Percentiles rank a stretch among this genome's conserved stretches.
Conservation (phyloP, 305 asterid genomes). For the Fraxinus sp. region DNA sequence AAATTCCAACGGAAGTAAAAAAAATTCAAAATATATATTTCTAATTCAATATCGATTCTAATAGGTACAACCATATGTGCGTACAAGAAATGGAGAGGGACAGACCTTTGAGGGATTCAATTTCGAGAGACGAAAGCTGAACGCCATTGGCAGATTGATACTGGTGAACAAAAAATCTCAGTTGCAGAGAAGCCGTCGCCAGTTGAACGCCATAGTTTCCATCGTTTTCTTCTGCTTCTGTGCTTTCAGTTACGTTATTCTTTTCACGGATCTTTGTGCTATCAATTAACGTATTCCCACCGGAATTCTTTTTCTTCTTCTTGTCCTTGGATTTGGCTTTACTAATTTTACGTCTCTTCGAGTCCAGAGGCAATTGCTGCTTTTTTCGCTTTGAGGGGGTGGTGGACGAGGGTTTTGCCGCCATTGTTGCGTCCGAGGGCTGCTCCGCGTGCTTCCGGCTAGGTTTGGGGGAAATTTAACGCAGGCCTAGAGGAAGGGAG, state of each 20-base stretch:
- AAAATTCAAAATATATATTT: neutral
- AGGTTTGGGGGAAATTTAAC: neutral
- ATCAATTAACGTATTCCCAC: conserved; percentile 16
- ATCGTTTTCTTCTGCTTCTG: conserved; percentile 4
- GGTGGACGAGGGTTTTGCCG: conserved; percentile 15
- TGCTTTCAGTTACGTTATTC: conserved; percentile 19
- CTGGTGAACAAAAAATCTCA: conserved; percentile 56
- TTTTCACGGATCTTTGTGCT: conserved; percentile 15
- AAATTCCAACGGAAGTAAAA: neutral
- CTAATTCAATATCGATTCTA: neutral
- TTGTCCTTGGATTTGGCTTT: conserved; percentile 32
- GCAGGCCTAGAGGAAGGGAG: neutral
- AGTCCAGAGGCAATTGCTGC: conserved; percentile 27
- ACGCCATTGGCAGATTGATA: conserved; percentile 59
- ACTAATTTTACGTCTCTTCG: conserved; percentile 21
- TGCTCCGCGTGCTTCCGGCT: neutral
- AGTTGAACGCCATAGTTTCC: conserved; percentile 26
- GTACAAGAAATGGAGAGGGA: neutral
- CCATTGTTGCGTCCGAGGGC: neutral
- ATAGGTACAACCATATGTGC: neutral
- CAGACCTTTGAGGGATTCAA: conserved; percentile 68
- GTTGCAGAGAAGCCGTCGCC: conserved; percentile 62
- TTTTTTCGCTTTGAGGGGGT: conserved; percentile 27
- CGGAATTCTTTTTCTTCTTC: conserved; percentile 15
- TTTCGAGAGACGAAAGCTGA: conserved; percentile 73